phyloP scores from a whole-genome alignment of 192 early-diverging fungal genomes.

The Coemansia sp. region DNA sequence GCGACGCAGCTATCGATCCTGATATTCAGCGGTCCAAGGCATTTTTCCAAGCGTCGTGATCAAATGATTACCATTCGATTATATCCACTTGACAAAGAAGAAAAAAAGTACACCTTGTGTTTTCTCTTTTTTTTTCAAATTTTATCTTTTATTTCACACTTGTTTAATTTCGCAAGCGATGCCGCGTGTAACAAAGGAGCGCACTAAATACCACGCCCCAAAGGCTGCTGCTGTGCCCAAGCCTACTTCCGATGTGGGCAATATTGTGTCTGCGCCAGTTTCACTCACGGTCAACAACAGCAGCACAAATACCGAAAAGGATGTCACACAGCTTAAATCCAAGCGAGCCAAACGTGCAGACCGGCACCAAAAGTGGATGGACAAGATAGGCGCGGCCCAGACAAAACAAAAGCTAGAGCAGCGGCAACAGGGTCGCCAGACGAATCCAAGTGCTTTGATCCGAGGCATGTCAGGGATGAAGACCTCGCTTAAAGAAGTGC shows the following conservation, averaged over 20 bases:
- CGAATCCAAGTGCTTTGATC: constrained; percentile 57
- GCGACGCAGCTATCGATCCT: constrained; percentile 30
- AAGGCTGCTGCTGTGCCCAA: background rate
- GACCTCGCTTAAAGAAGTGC: constrained; percentile 37
- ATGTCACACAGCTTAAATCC: background rate
- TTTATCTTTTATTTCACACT: constrained; percentile 1
- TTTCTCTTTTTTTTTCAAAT: constrained; percentile 10
- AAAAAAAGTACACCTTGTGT: background rate
- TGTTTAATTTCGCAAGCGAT: constrained; percentile 8
- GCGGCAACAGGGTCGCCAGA: constrained; percentile 39
- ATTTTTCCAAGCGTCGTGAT: constrained; percentile 10
- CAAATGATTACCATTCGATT: background rate
- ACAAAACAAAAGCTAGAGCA: constrained; percentile 58
- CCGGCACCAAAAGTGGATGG: constrained; percentile 67
- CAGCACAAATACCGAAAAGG: background rate
- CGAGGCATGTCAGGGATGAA: constrained; percentile 60
- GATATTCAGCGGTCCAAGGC: constrained; percentile 14
- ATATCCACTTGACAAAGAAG: background rate
- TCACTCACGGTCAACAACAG: constrained; percentile 2
- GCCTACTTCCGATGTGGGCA: background rate
- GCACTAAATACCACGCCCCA: constrained; percentile 35
- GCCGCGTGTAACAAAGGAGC: constrained; percentile 30
- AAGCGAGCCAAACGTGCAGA: constrained; percentile 62
- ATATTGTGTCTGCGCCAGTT: constrained; percentile 28
- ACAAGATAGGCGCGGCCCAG: constrained; percentile 64